phyloP scores from a whole-genome alignment of 305 asterid species.

The Andrographis paniculata region DNA sequence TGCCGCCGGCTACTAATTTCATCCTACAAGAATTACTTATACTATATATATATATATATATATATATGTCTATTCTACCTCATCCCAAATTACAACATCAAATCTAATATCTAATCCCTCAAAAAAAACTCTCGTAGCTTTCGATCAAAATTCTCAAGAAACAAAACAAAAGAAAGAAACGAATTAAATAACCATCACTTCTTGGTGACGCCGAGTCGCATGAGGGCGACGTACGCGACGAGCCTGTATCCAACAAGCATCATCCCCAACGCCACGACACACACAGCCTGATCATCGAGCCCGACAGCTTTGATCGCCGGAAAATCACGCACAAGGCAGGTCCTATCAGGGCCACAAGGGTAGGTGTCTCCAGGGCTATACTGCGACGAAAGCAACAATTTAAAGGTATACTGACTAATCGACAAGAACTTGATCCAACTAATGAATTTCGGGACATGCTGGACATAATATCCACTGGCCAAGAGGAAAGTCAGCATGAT shows the following conservation, averaged over 20 bases:
- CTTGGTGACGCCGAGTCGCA: constrained; percentile 57
- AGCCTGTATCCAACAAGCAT: constrained; percentile 67
- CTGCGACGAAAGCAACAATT: constrained; percentile 50
- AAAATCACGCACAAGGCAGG: constrained; percentile 50
- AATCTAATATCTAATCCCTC: too few species aligned
- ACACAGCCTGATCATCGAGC: constrained; percentile 23
- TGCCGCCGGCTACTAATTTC: too few species aligned
- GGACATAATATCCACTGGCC: constrained; percentile 64
- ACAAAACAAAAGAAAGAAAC: too few species aligned
- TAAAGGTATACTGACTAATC: constrained; percentile 44
- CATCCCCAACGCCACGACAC: constrained; percentile 35
- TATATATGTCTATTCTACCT: too few species aligned
- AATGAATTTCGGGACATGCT: constrained; percentile 51
- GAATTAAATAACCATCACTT: constrained; percentile 21
- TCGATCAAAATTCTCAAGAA: too few species aligned
- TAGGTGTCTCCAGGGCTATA: constrained; percentile 43
- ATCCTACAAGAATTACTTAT: too few species aligned
- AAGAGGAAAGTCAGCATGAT: constrained; percentile 50
- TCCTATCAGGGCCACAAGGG: constrained; percentile 19
- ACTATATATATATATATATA: too few species aligned
- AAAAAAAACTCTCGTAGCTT: too few species aligned
- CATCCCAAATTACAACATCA: too few species aligned
- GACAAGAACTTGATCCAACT: constrained; percentile 66
- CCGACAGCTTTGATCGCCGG: constrained; percentile 47
- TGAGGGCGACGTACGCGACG: constrained; percentile 60